phyloP scores from a whole-genome alignment of 352 stramenopile species.

The Globisporangium sylvaticum region DNA sequence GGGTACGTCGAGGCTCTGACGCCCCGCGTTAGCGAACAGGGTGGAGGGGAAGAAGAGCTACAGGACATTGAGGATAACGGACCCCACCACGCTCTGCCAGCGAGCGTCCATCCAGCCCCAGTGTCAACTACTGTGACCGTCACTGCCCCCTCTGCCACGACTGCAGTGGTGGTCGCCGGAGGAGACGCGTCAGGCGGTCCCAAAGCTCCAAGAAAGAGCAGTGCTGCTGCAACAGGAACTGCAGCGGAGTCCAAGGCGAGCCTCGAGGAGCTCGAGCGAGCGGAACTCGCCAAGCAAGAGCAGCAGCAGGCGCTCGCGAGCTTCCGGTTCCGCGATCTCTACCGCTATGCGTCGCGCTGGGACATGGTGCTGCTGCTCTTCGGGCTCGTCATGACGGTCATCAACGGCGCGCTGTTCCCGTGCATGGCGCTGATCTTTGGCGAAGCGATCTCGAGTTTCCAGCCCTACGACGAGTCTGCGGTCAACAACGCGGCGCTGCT shows the following conservation, averaged over 20 bases:
- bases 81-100: not conserved
- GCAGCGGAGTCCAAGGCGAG: not conserved
- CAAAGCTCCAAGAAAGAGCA: conserved; percentile 1
- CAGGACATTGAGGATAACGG: not conserved
- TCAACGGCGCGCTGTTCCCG: conserved; percentile 45
- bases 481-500: conserved; percentile 28
- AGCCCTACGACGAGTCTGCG: conserved; percentile 20
- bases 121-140: not conserved
- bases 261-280: conserved; percentile 4
- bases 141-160: not conserved
- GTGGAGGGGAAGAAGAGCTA: not conserved
- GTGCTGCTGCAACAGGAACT: not conserved
- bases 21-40: not conserved
- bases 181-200: not conserved
- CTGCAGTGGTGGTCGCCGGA: not conserved
- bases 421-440: conserved; percentile 54
- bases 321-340: conserved; percentile 16
- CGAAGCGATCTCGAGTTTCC: conserved; percentile 37
- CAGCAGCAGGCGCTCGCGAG: conserved; percentile 1
- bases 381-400: conserved; percentile 24
- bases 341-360: conserved; percentile 28
- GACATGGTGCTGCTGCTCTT: conserved; percentile 30
- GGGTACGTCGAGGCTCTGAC: conserved; percentile 5
- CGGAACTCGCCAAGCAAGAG: not conserved
- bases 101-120: not conserved